A percentile compares a stretch with the other conserved stretches of the same genome.
These are phyloP conservation scores for Leucogyrophana mollusca DNA, from an alignment of 768 basidiomycete genomes.

Conservation along the genomic window DNA sequence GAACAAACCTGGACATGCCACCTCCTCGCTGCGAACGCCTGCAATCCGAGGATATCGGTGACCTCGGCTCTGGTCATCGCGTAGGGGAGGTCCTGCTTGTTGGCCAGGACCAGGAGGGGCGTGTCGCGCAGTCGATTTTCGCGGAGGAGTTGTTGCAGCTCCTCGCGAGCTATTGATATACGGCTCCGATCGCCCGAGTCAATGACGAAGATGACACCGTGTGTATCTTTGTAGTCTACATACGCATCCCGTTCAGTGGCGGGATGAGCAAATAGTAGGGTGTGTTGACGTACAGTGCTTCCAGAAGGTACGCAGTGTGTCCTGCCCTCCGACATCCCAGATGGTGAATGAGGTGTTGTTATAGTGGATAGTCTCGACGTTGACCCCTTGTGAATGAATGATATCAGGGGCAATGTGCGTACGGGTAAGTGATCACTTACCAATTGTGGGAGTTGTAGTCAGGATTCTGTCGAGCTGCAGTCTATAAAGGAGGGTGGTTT, in stretches of 20 bases:
- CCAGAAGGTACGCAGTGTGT: slow-evolving; percentile 94
- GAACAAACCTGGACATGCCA: slow-evolving; percentile 87
- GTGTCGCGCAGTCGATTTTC: slow-evolving; percentile 96
- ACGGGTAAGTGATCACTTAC: slow-evolving; percentile 29
- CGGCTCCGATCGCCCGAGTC: slow-evolving; percentile 90
- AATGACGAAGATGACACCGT: slow-evolving; percentile 92
- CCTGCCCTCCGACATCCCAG: slow-evolving; percentile 93
- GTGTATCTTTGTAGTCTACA: slow-evolving; percentile 85
- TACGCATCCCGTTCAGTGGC: too few relatives aligned
- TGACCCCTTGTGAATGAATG: slow-evolving; percentile 73
- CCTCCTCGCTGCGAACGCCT: slow-evolving; percentile 87
- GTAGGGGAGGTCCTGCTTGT: slow-evolving; percentile 95
- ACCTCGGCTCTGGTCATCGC: slow-evolving; percentile 78
- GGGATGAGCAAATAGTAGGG: too few relatives aligned
- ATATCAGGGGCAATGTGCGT: neutral
- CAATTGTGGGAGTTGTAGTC: slow-evolving; percentile 88
- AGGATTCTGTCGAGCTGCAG: slow-evolving; percentile 94
- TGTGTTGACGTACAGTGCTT: slow-evolving; percentile 52
- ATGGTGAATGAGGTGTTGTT: slow-evolving; percentile 91
- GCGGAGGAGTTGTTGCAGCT: slow-evolving; percentile 86
- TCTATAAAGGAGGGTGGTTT: slow-evolving; percentile 95
- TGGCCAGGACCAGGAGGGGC: slow-evolving; percentile 87
- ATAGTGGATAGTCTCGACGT: slow-evolving; percentile 95
- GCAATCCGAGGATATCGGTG: slow-evolving; percentile 87
- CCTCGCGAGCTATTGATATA: slow-evolving; percentile 88